A percentile compares a stretch with the other conserved stretches of the same genome.
Conservation (phyloP, 208 protist species). For the Trypanosoma avium region DNA sequence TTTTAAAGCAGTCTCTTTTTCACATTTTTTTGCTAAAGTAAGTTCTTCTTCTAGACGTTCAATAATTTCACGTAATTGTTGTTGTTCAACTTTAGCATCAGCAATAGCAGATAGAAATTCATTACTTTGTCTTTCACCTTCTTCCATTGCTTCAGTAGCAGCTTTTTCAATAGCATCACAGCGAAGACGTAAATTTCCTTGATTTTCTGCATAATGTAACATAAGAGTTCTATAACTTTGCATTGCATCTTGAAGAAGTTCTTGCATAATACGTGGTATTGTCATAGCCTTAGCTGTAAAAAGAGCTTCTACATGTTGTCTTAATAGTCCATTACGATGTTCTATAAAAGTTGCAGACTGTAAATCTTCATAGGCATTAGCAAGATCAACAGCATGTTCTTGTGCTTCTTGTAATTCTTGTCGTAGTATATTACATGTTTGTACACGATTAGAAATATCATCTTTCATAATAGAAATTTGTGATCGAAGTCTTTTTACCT, state of each 20-base stretch:
- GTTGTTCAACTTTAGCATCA: slow-evolving; percentile 59
- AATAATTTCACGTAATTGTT: slow-evolving; percentile 45
- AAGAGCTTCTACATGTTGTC: slow-evolving; percentile 40
- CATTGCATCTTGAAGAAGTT: slow-evolving; percentile 30
- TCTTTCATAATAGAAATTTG: slow-evolving; percentile 45
- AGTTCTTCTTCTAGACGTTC: slow-evolving; percentile 35
- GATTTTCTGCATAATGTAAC: slow-evolving; percentile 30
- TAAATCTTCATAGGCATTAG: slow-evolving; percentile 29
- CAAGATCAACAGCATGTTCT: slow-evolving; percentile 38
- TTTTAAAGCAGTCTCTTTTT: slow-evolving; percentile 31
- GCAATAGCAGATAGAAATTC: slow-evolving; percentile 47
- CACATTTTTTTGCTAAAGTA: slow-evolving; percentile 26
- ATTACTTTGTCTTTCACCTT: slow-evolving; percentile 52
- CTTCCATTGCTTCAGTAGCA: slow-evolving; percentile 57
- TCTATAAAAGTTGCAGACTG: slow-evolving; percentile 7
- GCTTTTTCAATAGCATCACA: slow-evolving; percentile 55
- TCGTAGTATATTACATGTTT: slow-evolving; percentile 39
- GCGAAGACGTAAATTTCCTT: slow-evolving; percentile 35
- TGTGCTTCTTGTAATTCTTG: slow-evolving; percentile 50
- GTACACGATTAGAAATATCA: slow-evolving; percentile 49
- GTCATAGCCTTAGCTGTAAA: slow-evolving; percentile 55
- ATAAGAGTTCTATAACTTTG: slow-evolving; percentile 35
- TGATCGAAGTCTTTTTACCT: slow-evolving; percentile 37
- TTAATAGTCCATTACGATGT: slow-evolving; percentile 12
- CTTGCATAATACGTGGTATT: slow-evolving; percentile 39